phyloP scores from a whole-genome alignment of 1,284 basidiomycete genomes.

The Sanguinoderma infundibulare region DNA sequence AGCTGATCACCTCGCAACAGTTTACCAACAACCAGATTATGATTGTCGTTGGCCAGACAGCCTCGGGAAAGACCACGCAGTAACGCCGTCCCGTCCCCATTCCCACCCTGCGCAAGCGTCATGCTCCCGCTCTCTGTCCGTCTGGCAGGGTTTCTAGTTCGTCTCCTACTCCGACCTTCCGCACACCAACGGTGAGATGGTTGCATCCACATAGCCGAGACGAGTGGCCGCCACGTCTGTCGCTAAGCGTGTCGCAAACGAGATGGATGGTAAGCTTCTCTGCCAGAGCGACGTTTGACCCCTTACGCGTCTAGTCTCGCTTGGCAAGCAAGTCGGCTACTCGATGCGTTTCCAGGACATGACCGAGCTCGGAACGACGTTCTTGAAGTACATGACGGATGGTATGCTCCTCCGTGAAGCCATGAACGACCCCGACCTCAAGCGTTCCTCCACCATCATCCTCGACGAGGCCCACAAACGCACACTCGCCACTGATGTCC shows the following conservation, averaged over 20 bases:
- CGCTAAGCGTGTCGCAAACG: constrained; percentile 98
- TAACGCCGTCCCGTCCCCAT: constrained; percentile 42
- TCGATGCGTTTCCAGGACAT: too few relatives aligned
- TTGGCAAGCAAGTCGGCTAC: constrained; percentile 95
- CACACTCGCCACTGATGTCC: constrained; percentile 96
- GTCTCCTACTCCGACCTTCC: constrained; percentile 93
- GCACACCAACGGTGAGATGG: constrained; percentile 85
- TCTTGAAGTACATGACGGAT: constrained; percentile 99
- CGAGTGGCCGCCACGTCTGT: too few relatives aligned
- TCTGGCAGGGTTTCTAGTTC: constrained; percentile 85
- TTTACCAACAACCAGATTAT: too few relatives aligned
- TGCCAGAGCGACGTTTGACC: neutral
- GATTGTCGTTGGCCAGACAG: constrained; percentile 97
- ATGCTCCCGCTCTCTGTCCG: neutral
- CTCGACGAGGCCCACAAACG: constrained; percentile 99
- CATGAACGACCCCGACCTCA: constrained; percentile 92
- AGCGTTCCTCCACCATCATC: constrained; percentile 95
- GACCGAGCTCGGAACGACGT: constrained; percentile 88
- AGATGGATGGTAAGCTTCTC: constrained; percentile 84
- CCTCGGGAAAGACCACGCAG: constrained; percentile 98
- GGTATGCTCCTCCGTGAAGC: constrained; percentile 97
- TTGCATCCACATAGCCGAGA: constrained; percentile 97
- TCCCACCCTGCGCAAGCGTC: neutral
- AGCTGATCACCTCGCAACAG: constrained; percentile 39
- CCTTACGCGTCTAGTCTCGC: constrained; percentile 62